These are phyloP conservation scores for Gaeumannomyces sp. DNA, from an alignment of 2,329 filamentous ascomycete genomes.

Conservation along the genomic window DNA sequence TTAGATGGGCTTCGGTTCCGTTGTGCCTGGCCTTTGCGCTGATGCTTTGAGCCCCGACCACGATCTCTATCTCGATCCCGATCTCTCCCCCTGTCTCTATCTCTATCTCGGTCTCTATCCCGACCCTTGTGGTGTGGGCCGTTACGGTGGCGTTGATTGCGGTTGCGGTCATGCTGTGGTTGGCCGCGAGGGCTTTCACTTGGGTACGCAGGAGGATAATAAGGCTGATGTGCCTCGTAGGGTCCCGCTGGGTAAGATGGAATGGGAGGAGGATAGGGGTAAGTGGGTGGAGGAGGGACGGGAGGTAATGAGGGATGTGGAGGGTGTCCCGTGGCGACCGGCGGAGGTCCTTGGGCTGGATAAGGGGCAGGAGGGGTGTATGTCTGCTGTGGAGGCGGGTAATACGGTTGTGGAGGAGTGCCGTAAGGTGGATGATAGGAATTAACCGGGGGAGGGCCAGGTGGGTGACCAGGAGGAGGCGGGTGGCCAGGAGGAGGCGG, in stretches of 20 bases:
- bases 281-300: conserved; percentile 2
- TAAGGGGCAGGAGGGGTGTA: conserved; percentile 10
- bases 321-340: neutral
- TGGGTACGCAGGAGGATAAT: conserved; percentile 8
- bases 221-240: conserved; percentile 1
- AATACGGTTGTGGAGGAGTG: conserved; percentile 7
- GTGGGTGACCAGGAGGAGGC: conserved; percentile 7
- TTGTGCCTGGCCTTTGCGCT: neutral
- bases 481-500: conserved; percentile 10
- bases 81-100: conserved; percentile 1
- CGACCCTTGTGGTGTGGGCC: neutral
- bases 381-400: conserved; percentile 9
- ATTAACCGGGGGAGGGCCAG: neutral
- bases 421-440: conserved; percentile 12
- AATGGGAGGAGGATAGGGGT: conserved; percentile 4
- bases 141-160: conserved; percentile 4
- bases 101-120: conserved; percentile 1
- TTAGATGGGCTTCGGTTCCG: neutral
- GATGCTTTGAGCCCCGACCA: neutral
- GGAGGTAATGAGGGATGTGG: conserved; percentile 13
- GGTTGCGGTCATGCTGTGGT: neutral
- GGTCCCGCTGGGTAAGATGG: conserved; percentile 3
- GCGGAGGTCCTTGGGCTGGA: conserved; percentile 10
- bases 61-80: conserved; percentile 1
- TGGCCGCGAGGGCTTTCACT: neutral